Base-by-base conservation (phyloP, 495 filamentous ascomycete species). In the Trichoderma erinaceum region DNA sequence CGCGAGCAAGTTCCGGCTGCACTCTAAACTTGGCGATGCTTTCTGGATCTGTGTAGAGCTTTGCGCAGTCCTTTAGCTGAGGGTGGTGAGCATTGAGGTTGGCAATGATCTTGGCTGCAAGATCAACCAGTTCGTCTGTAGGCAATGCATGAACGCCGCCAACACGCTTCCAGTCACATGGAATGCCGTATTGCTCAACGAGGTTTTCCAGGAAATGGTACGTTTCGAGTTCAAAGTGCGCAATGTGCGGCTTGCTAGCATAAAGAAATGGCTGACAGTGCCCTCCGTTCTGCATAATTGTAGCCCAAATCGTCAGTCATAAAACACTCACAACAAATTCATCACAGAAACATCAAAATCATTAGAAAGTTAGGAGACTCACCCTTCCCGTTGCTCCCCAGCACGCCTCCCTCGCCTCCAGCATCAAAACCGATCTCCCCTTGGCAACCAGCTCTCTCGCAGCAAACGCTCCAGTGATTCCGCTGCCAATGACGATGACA, bases 351-450 rank as follows among this genome's bases (percentile, higher is more conserved):
- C 12, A 29, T 41, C 29, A 25, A 15, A 65, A 32, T 43, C 18
- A 43, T 13, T 16, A 15, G 46, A 23, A 38, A 65, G n/a, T 41
- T 15, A 50, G 63, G 35, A 18, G 7, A 78, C 81, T 74, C 66
- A 87, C 85, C 68, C 91, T 79, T 0, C 92, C 92, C 0, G 92
- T 95, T 21, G 92, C 92, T 18, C 92, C 92, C 79, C 83, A 91
- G 73, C 90, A 93, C 11, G 88, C 86, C 75, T 90, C 87, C 64
- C 91, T 82, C 6, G 91, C 91, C 76, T 96, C 92, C 2, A 96
- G 79, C 82, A 95, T 88, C 1, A 92, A 81, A 0, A 93, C 75
- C 11, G 77, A 82, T 65, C 77, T 69, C 2, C 67, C 71, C 41
- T 76, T 71, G 38, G 74, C 75, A 63, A 74, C 73, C 7, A 96